phyloP scores from a whole-genome alignment of 495 filamentous ascomycete genomes.

The Penicillium lividum region DNA sequence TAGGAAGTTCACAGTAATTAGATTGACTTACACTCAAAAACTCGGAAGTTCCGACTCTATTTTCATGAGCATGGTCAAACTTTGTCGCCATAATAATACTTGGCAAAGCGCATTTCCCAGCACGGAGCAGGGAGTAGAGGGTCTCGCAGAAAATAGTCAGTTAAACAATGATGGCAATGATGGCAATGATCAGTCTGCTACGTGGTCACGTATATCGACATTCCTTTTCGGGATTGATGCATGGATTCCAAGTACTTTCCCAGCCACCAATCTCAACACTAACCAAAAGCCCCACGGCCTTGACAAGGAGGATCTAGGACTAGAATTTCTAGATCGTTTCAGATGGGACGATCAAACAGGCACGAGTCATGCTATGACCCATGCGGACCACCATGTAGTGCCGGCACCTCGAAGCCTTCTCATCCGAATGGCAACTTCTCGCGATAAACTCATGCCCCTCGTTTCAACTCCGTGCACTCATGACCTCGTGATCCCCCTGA shows the following conservation, averaged over 20 bases:
- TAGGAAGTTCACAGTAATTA: neutral
- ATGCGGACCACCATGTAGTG: constrained; percentile 13
- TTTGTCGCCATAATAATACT: neutral
- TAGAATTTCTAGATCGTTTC: constrained; percentile 45
- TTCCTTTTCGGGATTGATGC: constrained; percentile 20
- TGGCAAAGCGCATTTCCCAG: neutral
- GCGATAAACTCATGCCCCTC: constrained; percentile 1
- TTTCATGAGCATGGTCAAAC: neutral
- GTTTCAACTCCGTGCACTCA: neutral
- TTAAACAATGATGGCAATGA: constrained; percentile 7
- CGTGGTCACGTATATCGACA: neutral
- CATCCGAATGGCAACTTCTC: constrained; percentile 16
- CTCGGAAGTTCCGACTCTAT: neutral
- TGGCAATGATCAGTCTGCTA: neutral
- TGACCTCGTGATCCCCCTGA: constrained; percentile 3
- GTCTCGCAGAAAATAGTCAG: constrained; percentile 11
- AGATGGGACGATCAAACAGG: constrained; percentile 42
- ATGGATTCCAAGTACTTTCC: constrained; percentile 10
- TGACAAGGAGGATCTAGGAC: constrained; percentile 12
- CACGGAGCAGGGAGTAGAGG: neutral
- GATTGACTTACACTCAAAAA: neutral
- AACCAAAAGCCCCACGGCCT: neutral
- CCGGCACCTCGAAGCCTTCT: constrained; percentile 17
- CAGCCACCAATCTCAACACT: constrained; percentile 13
- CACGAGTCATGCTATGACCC: constrained; percentile 14